These are phyloP conservation scores for Boletus subparvulus DNA, from an alignment of 768 basidiomycete species.

Conservation along the genomic window DNA sequence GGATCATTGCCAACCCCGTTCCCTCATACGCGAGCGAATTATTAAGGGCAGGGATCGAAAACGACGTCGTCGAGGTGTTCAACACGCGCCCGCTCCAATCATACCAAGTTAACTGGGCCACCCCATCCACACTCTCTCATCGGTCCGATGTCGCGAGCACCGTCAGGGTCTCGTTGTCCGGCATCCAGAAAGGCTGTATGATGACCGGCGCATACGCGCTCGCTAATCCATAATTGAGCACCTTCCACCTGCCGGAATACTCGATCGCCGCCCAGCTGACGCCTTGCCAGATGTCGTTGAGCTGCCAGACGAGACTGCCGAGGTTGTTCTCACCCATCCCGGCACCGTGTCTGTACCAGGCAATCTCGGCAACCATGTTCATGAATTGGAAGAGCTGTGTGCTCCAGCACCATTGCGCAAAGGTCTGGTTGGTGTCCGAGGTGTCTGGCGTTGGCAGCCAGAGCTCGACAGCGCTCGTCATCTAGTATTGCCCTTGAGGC, in stretches of 20 bases:
- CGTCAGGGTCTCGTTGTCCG: slow-evolving; percentile 46
- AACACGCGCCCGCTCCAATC: slow-evolving; percentile 50
- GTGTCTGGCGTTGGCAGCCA: slow-evolving; percentile 56
- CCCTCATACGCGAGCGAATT: slow-evolving; percentile 44
- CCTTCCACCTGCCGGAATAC: slow-evolving; percentile 61
- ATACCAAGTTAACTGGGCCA: slow-evolving; percentile 55
- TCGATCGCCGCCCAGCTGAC: slow-evolving; percentile 56
- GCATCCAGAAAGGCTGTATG: slow-evolving; percentile 58
- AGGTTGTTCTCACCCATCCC: slow-evolving; percentile 58
- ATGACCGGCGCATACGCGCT: slow-evolving; percentile 45
- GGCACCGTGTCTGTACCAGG: slow-evolving; percentile 60
- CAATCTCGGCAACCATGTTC: slow-evolving; percentile 58
- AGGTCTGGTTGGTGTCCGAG: slow-evolving; percentile 51
- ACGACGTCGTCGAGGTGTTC: slow-evolving; percentile 36
- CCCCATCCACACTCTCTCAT: slow-evolving; percentile 46
- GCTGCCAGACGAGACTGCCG: slow-evolving; percentile 58
- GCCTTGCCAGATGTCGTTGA: slow-evolving; percentile 63
- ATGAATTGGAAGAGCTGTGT: slow-evolving; percentile 61
- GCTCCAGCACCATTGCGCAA: slow-evolving; percentile 64
- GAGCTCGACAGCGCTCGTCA: slow-evolving; percentile 49
- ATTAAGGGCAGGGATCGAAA: slow-evolving; percentile 49
- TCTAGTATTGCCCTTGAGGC: slow-evolving; percentile 50
- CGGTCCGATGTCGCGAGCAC: slow-evolving; percentile 53
- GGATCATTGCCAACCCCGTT: slow-evolving; percentile 42
- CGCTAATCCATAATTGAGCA: slow-evolving; percentile 51